Evolutionary conservation across 257 asterid species (phyloP).

Genomic region (Salvia splendens): DNA sequence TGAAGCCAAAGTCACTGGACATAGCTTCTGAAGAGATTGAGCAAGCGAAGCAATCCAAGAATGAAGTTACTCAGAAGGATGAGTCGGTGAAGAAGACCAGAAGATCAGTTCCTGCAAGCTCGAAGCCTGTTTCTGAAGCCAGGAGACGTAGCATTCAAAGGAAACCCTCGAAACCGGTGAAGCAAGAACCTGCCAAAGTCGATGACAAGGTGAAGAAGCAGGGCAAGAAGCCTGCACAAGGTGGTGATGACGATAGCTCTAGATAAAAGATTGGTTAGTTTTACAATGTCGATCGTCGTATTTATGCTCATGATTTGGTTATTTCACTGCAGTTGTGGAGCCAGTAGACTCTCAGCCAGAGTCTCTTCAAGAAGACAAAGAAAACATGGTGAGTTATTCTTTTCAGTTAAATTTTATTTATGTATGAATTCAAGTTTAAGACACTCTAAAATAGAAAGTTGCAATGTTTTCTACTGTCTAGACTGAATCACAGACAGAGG

Average conservation of each 20-base stretch:
- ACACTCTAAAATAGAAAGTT: background rate
- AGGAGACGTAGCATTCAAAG: constrained; percentile 44
- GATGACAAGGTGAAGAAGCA: constrained; percentile 51
- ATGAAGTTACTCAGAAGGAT: constrained; percentile 13
- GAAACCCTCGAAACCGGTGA: constrained; percentile 53
- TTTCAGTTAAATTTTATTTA: background rate
- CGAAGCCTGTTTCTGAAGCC: constrained; percentile 46
- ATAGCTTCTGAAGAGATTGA: constrained; percentile 34
- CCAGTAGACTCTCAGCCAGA: constrained; percentile 42
- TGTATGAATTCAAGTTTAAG: background rate
- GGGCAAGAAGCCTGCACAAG: constrained; percentile 52
- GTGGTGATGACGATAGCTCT: constrained; percentile 31
- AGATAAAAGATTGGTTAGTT: background rate
- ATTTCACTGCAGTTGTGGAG: constrained; percentile 41
- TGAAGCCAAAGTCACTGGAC: constrained; percentile 43
- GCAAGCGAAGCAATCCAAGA: constrained; percentile 40
- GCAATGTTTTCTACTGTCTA: constrained; percentile 16
- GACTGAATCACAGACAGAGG: constrained; percentile 53
- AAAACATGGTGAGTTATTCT: constrained; percentile 76
- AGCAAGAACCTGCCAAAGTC: constrained; percentile 48
- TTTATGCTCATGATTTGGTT: constrained; percentile 5
- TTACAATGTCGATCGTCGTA: background rate
- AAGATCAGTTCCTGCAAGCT: constrained; percentile 41
- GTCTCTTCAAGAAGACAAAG: constrained; percentile 69
- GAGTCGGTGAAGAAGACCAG: constrained; percentile 42